Base-by-base conservation (phyloP, 2,329 filamentous ascomycete genomes). In the Cordyceps pruinosa region DNA sequence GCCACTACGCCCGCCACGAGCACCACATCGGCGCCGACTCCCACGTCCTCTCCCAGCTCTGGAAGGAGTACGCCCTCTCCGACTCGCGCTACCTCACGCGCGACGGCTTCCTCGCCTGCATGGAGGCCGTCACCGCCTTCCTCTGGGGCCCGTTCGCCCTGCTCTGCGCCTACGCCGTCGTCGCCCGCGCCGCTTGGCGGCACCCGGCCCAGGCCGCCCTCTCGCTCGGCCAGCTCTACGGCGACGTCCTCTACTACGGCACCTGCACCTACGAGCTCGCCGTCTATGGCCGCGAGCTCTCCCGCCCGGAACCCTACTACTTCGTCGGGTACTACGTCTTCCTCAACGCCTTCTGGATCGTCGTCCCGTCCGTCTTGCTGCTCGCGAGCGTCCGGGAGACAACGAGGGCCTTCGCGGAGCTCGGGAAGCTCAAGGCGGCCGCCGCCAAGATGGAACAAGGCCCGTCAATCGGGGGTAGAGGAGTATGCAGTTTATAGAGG, bases 21-120 rank as follows among this genome's bases (percentile, higher is more conserved):
- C 60, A 61, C 35, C 54, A 59, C 48, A 70, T 78, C 57, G 69
- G 67, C 19, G 59, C 66, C 4, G 64, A 62, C 28, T 60, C 66
- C 34, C 62, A 70, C 62, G 58, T 76, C 12, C 72, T 78, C 48
- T 75, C 71, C 9, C 73, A 79, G 63, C 65, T 76, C 1, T 79
- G 76, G 76, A 79, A 78, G 60, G 76, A 79, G 60, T 78, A 79
- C 66, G 70, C 76, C 5, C 66, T 77, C 26, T 75, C 73, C 4
- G 76, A 79, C 64, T 77, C 75, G 48, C 71, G 76, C 57, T 79
- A 79, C 62, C 66, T 78, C 47, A 75, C 72, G 4, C 68, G 65
- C 9, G 73, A 79, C 63, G 61, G 72, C 8, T 77, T 79, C 57
- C 67, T 76, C 8, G 66, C 76, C 12, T 73, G 70, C 61, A 78